Evolutionary conservation across 2,329 filamentous ascomycete species (phyloP), one percentile per base, ranked within the genome.

Genomic region (Nigrospora sphaerica): DNA sequence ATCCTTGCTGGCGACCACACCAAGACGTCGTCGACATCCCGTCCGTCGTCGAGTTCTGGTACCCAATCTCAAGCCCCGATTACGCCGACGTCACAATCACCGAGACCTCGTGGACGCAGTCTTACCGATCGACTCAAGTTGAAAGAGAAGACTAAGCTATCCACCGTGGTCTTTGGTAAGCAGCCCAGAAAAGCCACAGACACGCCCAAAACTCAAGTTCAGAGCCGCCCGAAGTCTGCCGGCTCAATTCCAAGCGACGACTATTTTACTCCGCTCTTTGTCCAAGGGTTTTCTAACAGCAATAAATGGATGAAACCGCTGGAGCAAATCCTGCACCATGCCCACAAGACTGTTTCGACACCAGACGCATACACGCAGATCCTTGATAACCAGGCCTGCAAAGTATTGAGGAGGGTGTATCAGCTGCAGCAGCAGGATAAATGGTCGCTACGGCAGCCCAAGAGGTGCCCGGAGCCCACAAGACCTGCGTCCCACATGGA

Each of bases 361-460:
- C 75, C 84, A 2, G 91, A 96, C 60, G 84, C 91, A 43, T 83
- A 89, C 48, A 79, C 95, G 2, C 85, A 89, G 38, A 81, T 95
- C 36, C 81, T 89, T 42, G 91, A 97, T 57, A 83, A 86, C 48
- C 89, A 95, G 63, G 88, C 95, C 44, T 93, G 88, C 57, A 85
- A 88, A 46, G 87, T 95, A 31, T 66, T 97, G 4, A 83, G 89
- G 46, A 77, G 89, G 13, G 89, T 98, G 3, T 95, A 96, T 61
- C 83, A 92, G 51, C 72, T 97, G 23, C 93, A 98, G 60, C 89
- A 92, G 58, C 82, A 85, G 32, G 90, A 95, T 56, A 86, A 92
- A 58, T 97, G 93, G 92, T 93, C 91, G 6, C 67, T 98, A 40
- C 80, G 92, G 44, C 93, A 98, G 60, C 82, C 91, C 38, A 88